phyloP scores from a whole-genome alignment of 2,329 filamentous ascomycete species.

The Colletotrichum cuscutae region DNA sequence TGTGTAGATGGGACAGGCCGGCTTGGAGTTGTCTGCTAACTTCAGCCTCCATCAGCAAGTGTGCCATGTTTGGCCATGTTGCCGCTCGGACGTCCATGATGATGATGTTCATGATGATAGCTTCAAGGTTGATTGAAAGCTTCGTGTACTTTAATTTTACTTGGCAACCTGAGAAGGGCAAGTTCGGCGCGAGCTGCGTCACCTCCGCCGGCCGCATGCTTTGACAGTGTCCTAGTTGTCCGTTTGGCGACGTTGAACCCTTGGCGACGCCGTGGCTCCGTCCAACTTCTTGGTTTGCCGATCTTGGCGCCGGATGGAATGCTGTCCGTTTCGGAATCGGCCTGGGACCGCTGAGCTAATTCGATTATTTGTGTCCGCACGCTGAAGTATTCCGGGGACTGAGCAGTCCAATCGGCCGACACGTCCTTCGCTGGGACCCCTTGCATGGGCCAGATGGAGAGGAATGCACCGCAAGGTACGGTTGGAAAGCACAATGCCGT shows the following conservation, averaged over 20 bases:
- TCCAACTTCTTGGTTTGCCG: slow-evolving; percentile 27
- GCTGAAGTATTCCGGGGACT: neutral
- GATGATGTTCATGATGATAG: slow-evolving; percentile 16
- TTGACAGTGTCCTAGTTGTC: slow-evolving; percentile 9
- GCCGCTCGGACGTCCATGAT: slow-evolving; percentile 11
- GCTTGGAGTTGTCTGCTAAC: slow-evolving; percentile 4
- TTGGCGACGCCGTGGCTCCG: slow-evolving; percentile 22
- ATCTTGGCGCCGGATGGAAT: slow-evolving; percentile 31
- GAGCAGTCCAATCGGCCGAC: neutral
- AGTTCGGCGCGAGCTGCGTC: neutral
- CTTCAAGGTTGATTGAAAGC: slow-evolving; percentile 11
- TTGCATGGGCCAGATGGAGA: slow-evolving; percentile 12
- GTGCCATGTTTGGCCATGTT: slow-evolving; percentile 10
- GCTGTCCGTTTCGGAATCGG: slow-evolving; percentile 22
- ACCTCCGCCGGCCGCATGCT: slow-evolving; percentile 5
- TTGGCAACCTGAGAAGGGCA: neutral
- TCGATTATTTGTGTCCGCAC: neutral
- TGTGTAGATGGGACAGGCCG: slow-evolving; percentile 10
- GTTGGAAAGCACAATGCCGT: neutral
- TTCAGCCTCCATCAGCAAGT: slow-evolving; percentile 30
- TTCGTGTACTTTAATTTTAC: neutral
- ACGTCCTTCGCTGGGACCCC: neutral
- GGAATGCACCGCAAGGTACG: neutral
- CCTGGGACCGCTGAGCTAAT: neutral
- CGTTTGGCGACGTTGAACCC: slow-evolving; percentile 14